Evolutionary conservation across 2,329 filamentous ascomycete genomes (phyloP).

Genomic region (Aureobasidium musti): DNA sequence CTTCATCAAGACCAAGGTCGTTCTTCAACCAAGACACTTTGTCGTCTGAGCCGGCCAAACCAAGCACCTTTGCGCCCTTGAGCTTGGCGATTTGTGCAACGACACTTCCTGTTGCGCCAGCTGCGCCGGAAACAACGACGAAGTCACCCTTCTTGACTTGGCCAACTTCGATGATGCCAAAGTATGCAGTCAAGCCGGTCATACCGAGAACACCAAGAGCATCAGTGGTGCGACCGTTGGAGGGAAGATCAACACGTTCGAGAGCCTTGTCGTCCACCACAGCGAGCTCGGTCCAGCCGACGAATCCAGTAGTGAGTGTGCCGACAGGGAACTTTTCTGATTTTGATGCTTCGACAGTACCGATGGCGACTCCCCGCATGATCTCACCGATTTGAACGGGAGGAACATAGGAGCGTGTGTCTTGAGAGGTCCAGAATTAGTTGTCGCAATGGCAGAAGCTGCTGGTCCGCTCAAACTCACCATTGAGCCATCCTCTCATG

Average conservation of each 20-base stretch:
- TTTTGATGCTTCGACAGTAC: conserved; percentile 44
- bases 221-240: conserved; percentile 34
- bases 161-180: conserved; percentile 69
- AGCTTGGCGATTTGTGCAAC: conserved; percentile 78
- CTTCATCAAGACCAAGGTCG: conserved; percentile 67
- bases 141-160: conserved; percentile 69
- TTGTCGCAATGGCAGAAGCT: background rate
- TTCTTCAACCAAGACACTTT: conserved; percentile 64
- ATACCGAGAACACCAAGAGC: conserved; percentile 51
- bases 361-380: conserved; percentile 46
- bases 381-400: conserved; percentile 48
- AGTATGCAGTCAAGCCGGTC: conserved; percentile 75
- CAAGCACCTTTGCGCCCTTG: conserved; percentile 65
- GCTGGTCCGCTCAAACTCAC: background rate
- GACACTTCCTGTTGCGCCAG: conserved; percentile 74
- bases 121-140: conserved; percentile 75
- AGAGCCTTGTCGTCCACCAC: conserved; percentile 37
- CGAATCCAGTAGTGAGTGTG: conserved; percentile 40
- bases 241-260: conserved; percentile 32
- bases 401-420: conserved; percentile 49
- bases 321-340: conserved; percentile 40
- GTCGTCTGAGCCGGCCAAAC: conserved; percentile 65
- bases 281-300: conserved; percentile 48
- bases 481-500: conserved; percentile 53
- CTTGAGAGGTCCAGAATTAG: background rate